These are phyloP conservation scores for Buddleja alternifolia DNA, from an alignment of 257 asterid species.

Conservation along the genomic window DNA sequence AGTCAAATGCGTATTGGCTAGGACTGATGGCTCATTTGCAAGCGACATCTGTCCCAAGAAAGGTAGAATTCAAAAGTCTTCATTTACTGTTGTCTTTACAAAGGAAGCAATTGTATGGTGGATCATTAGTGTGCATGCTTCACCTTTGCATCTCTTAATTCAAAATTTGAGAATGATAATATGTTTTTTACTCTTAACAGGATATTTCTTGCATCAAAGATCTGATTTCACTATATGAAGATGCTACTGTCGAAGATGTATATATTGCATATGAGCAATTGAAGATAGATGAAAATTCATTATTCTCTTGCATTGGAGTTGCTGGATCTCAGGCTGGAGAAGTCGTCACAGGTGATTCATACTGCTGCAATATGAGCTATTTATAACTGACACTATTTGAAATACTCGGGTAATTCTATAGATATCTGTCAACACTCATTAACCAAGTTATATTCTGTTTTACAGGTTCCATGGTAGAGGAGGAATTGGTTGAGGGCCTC, in stretches of 20 bases:
- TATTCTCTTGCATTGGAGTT: slow-evolving; percentile 91
- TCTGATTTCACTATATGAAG: slow-evolving; percentile 73
- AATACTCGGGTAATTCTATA: not conserved
- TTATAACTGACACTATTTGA: not conserved
- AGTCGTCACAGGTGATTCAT: slow-evolving; percentile 57
- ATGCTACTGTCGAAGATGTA: slow-evolving; percentile 79
- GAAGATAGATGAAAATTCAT: slow-evolving; percentile 80
- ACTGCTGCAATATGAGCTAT: slow-evolving; percentile 3
- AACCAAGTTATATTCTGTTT: slow-evolving; percentile 25
- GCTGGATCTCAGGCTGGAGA: slow-evolving; percentile 92
- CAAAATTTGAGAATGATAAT: slow-evolving; percentile 2
- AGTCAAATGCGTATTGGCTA: slow-evolving; percentile 97
- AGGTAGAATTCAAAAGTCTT: slow-evolving; percentile 50
- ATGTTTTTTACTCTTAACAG: slow-evolving; percentile 44
- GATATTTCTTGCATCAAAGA: slow-evolving; percentile 95
- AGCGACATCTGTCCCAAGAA: slow-evolving; percentile 83
- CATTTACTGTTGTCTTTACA: not conserved
- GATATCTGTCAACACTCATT: not conserved
- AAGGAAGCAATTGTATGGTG: not conserved
- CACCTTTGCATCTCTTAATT: slow-evolving; percentile 8
- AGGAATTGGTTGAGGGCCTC: slow-evolving; percentile 59
- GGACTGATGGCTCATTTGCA: slow-evolving; percentile 96
- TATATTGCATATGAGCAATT: slow-evolving; percentile 83
- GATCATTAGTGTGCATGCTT: slow-evolving; percentile 1
- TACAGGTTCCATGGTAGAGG: slow-evolving; percentile 61